phyloP scores from a whole-genome alignment of 768 basidiomycete genomes.

The Auricularia auricula-judae region DNA sequence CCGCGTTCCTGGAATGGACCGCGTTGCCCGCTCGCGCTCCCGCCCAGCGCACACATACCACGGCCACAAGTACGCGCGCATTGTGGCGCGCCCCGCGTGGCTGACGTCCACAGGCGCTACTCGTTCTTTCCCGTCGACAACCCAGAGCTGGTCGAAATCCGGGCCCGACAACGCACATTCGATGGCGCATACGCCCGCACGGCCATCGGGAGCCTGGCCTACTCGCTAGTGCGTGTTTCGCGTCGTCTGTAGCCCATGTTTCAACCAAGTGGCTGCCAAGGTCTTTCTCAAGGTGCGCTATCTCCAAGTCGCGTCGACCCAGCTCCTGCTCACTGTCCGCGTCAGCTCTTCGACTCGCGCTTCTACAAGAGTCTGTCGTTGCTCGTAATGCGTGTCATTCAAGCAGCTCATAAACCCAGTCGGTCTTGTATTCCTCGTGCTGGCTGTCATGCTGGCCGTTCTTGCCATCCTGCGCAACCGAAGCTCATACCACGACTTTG shows the following conservation, averaged over 20 bases:
- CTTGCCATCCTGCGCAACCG: conserved; percentile 49
- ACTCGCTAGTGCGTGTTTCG: conserved; percentile 37
- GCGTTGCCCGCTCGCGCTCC: not conserved
- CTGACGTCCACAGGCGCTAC: not conserved
- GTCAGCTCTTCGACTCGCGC: conserved; percentile 59
- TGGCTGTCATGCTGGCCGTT: conserved; percentile 50
- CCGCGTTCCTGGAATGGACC: too few relatives aligned
- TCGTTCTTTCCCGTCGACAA: conserved; percentile 23
- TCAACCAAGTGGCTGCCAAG: not conserved
- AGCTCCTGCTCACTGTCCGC: conserved; percentile 28
- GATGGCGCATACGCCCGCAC: conserved; percentile 73
- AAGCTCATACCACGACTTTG: conserved; percentile 66
- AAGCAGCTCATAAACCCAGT: conserved; percentile 11
- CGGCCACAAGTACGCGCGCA: not conserved
- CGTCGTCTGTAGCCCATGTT: not conserved
- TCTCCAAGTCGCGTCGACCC: not conserved
- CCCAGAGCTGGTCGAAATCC: conserved; percentile 45
- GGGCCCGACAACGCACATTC: conserved; percentile 74
- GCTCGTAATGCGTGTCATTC: not conserved
- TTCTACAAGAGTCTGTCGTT: conserved; percentile 57
- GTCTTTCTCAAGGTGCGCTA: not conserved
- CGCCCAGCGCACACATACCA: not conserved
- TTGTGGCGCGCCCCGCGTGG: not conserved
- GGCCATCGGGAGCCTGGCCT: conserved; percentile 63
- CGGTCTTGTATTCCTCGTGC: conserved; percentile 19